Evolutionary conservation across 495 filamentous ascomycete species (phyloP), one percentile per base, ranked within the genome.

Genomic region (Xylaria castorea): DNA sequence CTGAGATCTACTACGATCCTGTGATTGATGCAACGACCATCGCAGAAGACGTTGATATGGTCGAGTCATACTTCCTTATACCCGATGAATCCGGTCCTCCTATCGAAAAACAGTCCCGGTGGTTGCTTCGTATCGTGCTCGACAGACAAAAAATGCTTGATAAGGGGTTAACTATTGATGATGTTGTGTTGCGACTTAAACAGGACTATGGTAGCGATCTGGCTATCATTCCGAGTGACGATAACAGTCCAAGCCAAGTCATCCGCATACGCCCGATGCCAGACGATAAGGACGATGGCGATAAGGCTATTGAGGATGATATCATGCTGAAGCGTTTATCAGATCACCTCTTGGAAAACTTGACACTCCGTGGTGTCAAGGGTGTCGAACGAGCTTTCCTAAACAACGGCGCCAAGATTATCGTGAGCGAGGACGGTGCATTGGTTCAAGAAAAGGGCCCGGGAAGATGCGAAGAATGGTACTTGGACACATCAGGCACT

Each of bases 1-100:
- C 93, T 0, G 96, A 99, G 81, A 94, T 99, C 71, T 97, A 97
- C 85, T 98, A 98, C 75, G 96, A 99, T 82, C 96, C 96, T 0
- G 93, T 97, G 72, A 92, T 97, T 70, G 89, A 92, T 73, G 83
- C 86, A 12, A 99, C 96, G 2, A 90, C 89, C 70, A 97, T 99
- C 73, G 88, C 91, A 38, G 92, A 92, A 61, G 96, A 99, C 85
- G 82, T 84, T 46, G 96, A 99, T 78, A 97, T 97, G 88, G 93
- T 99, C 5, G 93, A 96, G 78, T 97, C 97, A 0, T 98, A 97
- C 84, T 99, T 95, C 86, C 90, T 98, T 77, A 92, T 99, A 75
- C 94, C 94, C 2, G 95, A 97, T 75, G 93, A 95, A 69, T 88
- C 83, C 38, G 83, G 87, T 22, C 92, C 94, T 58, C 87, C 93